These are phyloP conservation scores for Schizophyllum commune DNA, from an alignment of 1,284 basidiomycete species.

Conservation along the genomic window DNA sequence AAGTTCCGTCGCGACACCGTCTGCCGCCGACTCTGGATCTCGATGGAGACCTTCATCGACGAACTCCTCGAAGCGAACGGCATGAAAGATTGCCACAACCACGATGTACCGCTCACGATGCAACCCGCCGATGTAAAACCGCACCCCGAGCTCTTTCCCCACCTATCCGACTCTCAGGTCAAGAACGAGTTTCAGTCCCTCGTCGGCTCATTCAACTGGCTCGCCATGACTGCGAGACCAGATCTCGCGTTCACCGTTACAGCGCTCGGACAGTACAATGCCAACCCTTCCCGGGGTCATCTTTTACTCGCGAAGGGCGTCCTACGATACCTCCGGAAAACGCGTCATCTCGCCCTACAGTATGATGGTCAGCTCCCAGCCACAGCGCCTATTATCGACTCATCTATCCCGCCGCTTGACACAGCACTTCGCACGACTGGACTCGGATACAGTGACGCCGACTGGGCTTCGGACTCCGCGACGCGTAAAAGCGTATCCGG, in stretches of 20 bases:
- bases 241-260: conserved; percentile 12
- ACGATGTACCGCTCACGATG: too few relatives aligned
- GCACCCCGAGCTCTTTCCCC: background rate
- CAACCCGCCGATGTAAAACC: conserved; percentile 1
- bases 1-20: conserved; percentile 6
- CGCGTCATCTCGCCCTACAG: conserved; percentile 7
- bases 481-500: conserved; percentile 10
- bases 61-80: conserved; percentile 6
- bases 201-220: conserved; percentile 9
- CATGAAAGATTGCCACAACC: conserved; percentile 4
- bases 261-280: conserved; percentile 3
- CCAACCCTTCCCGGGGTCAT: conserved; percentile 3
- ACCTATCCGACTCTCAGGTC: conserved; percentile 8
- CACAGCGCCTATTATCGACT: conserved; percentile 1
- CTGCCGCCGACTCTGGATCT: conserved; percentile 1
- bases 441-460: conserved; percentile 7
- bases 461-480: conserved; percentile 5
- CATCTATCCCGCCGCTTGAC: background rate
- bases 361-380: conserved; percentile 4
- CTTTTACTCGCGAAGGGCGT: conserved; percentile 6
- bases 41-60: conserved; percentile 3
- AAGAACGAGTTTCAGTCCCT: conserved; percentile 5
- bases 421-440: too few relatives aligned
- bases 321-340: conserved; percentile 6
- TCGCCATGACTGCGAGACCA: conserved; percentile 7